These are phyloP conservation scores for Malassezia arunalokei DNA, from an alignment of 1,284 basidiomycete genomes.

Conservation along the genomic window DNA sequence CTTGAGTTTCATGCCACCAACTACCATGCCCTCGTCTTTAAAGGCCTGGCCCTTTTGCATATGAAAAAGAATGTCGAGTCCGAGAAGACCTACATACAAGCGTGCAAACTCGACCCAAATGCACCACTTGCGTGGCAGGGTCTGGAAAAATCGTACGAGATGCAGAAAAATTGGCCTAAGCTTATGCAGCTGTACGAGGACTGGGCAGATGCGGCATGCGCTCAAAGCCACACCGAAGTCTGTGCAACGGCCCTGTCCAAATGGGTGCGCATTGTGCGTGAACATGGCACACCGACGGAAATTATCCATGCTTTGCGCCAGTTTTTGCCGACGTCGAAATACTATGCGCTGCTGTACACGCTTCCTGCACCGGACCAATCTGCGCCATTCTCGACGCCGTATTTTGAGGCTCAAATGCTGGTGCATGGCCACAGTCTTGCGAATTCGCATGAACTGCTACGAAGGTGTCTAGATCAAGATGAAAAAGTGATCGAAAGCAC, in stretches of 20 bases:
- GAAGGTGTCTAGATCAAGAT: constrained; percentile 26
- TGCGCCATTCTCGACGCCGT: constrained; percentile 52
- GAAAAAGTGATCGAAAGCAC: constrained; percentile 26
- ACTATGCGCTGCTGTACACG: constrained; percentile 57
- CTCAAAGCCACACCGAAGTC: constrained; percentile 56
- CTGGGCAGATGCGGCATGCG: constrained; percentile 29
- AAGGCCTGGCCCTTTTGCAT: constrained; percentile 31
- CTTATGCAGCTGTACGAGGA: constrained; percentile 32
- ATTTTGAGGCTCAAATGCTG: constrained; percentile 52
- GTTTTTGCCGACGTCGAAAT: constrained; percentile 63
- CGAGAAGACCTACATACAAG: constrained; percentile 41
- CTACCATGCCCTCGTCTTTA: constrained; percentile 32
- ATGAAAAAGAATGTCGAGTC: constrained; percentile 22
- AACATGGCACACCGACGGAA: constrained; percentile 51
- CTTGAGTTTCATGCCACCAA: constrained; percentile 35
- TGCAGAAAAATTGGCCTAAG: constrained; percentile 38
- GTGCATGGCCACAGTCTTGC: constrained; percentile 53
- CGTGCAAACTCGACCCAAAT: constrained; percentile 39
- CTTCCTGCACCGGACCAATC: constrained; percentile 66
- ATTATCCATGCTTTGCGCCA: constrained; percentile 52
- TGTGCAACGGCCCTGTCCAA: constrained; percentile 69
- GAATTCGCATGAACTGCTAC: constrained; percentile 29
- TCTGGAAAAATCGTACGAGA: constrained; percentile 46
- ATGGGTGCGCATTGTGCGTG: constrained; percentile 57
- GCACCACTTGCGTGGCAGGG: constrained; percentile 47